Percentiles rank a stretch among this genome's conserved stretches.
Evolutionary conservation across 345 rosid genomes (phyloP).

Genomic region (Arabidopsis arenosa): DNA sequence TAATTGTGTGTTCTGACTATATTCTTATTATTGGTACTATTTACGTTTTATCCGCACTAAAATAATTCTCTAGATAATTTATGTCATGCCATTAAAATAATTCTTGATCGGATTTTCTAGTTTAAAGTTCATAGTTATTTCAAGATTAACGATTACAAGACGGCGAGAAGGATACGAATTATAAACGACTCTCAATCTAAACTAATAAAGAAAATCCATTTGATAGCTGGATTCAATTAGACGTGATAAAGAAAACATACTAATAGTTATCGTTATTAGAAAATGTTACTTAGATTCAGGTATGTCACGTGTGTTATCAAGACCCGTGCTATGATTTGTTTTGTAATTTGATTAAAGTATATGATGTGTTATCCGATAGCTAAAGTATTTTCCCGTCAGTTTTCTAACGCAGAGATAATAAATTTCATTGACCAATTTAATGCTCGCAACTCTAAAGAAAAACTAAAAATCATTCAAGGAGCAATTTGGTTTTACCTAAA

Average conservation of each 20-base stretch:
- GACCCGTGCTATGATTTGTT: constrained; percentile 29
- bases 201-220: constrained; percentile 18
- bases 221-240: constrained; percentile 33
- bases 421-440: constrained; percentile 19
- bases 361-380: too few relatives aligned
- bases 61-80: constrained; percentile 14
- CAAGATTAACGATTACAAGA: constrained; percentile 9
- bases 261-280: constrained; percentile 14
- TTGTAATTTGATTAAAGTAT: constrained; percentile 14
- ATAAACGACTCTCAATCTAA: neutral
- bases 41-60: constrained; percentile 15
- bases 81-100: constrained; percentile 15
- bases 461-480: neutral
- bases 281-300: constrained; percentile 43
- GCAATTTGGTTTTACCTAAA: neutral
- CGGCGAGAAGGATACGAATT: neutral
- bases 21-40: constrained; percentile 27
- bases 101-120: neutral
- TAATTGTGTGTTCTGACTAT: constrained; percentile 34
- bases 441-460: constrained; percentile 14
- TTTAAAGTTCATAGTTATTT: constrained; percentile 7
- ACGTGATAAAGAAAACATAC: constrained; percentile 21
- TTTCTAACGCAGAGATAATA: neutral
- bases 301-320: constrained; percentile 38
- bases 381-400: constrained; percentile 14